A percentile compares a stretch with the other conserved stretches of the same genome.
Conservation (phyloP, 1,139 yeast species). For the Lodderomyces jiufengensis region DNA sequence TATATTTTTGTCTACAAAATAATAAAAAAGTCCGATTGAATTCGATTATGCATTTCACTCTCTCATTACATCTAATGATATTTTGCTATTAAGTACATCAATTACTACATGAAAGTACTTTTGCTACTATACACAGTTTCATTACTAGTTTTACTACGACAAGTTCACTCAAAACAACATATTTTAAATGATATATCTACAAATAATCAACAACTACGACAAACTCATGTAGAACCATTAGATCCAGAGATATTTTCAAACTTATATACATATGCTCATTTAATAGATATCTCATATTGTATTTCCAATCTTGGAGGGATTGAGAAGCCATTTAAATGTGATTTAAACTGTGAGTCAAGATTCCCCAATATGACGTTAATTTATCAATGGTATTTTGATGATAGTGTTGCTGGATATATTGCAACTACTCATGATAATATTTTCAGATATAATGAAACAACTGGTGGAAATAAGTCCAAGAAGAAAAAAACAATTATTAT, state of each 20-base stretch:
- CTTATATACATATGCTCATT: slow-evolving; percentile 42
- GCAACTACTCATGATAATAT: slow-evolving; percentile 32
- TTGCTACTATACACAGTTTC: no score
- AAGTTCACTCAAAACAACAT: neutral
- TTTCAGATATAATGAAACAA: slow-evolving; percentile 17
- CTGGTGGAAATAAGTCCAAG: neutral
- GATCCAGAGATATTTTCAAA: slow-evolving; percentile 25
- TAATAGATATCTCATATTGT: slow-evolving; percentile 50
- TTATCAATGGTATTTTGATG: slow-evolving; percentile 46
- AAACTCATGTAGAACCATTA: slow-evolving; percentile 3
- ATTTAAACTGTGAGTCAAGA: slow-evolving; percentile 32
- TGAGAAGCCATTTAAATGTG: slow-evolving; percentile 44
- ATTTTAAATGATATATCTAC: neutral
- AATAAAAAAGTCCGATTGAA: no score
- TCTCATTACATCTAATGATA: no score
- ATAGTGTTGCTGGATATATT: slow-evolving; percentile 38
- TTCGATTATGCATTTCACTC: no score
- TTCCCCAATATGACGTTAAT: slow-evolving; percentile 43
- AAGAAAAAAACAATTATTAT: slow-evolving; percentile 34
- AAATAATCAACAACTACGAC: neutral
- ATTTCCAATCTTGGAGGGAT: slow-evolving; percentile 35
- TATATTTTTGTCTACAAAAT: no score
- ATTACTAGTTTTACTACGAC: neutral
- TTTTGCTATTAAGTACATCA: neutral
- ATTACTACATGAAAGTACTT: no score